Evolutionary conservation across 179 eudicot genomes (phyloP), one percentile per base, ranked within the genome.

Genomic region (Beta macrorhiza): DNA sequence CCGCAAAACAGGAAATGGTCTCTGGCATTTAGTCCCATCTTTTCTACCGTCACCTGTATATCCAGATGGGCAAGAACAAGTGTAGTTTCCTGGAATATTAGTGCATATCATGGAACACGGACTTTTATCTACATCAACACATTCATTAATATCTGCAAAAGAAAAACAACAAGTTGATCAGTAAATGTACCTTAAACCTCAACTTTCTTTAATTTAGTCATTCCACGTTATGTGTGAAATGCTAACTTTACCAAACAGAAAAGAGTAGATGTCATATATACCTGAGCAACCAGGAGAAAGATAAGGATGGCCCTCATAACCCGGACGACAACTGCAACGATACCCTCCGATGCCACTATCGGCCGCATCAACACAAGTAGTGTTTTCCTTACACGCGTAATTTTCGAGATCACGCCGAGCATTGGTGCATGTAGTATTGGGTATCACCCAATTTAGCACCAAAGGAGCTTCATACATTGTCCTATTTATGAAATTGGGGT

Each of bases 1-100:
- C 73, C 44, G 44, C 5, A 69, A 7, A 42, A 45, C 12, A 14
- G 64, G 82, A 14, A 74, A 80, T 42, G 7, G 44, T n/a, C 25
- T 64, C 55, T 74, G 32, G 83, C 83, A 80, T 12, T 65, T 22
- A 0, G 73, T 74, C 0, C 83, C 83, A 5, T 74, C 5, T 42
- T n/a, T 74, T 52, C 45, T 64, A 51, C 83, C 83, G 74, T 80
- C 78, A 13, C 78, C 83, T 11, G 42, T 10, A 9, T 64, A 74
- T 14, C 74, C 74, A 51, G 74, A 74, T 19, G 74, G 78, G 17
- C 83, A 80, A 32, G 78, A 64, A 56, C 83, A 80, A 0, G 49
- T 51, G 47, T 74, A 80, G 19, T 57, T 75, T 49, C 78, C 83
- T 20, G 45, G 53, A 10, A 74, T 80, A 55, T 80, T 80, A 7